Evolutionary conservation across 306 rosid genomes (phyloP).

Genomic region (Cucurbita moschata): DNA sequence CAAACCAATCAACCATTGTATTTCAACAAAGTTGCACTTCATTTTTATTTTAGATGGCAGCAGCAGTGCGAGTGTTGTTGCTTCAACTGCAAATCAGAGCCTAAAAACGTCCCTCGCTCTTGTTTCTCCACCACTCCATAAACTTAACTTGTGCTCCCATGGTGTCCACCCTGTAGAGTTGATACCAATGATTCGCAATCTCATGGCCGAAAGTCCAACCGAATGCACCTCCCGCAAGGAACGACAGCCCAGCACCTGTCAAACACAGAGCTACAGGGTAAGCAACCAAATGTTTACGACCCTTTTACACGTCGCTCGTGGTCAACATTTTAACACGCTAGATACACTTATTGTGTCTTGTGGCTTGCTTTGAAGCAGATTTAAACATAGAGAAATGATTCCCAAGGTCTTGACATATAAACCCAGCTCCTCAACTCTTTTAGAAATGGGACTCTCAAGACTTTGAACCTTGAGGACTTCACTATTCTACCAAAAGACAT

Average conservation of each 20-base stretch:
- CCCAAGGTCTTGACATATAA: background rate
- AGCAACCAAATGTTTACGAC: background rate
- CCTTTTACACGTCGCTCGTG: background rate
- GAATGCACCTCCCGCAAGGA: constrained; percentile 64
- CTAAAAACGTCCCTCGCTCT: constrained; percentile 28
- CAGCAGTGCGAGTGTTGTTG: background rate
- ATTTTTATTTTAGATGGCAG: constrained; percentile 18
- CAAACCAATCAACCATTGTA: constrained; percentile 18
- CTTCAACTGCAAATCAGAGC: constrained; percentile 11
- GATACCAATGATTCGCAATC: constrained; percentile 54
- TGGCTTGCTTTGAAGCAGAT: background rate
- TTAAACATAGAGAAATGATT: background rate
- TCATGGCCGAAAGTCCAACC: constrained; percentile 63
- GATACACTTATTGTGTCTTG: background rate
- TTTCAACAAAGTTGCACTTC: constrained; percentile 12
- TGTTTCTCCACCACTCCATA: constrained; percentile 70
- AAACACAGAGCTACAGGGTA: background rate
- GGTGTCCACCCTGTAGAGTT: constrained; percentile 77
- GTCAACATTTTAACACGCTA: background rate
- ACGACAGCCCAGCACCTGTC: constrained; percentile 62
- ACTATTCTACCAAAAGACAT: background rate
- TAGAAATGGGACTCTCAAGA: background rate
- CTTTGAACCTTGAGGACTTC: background rate
- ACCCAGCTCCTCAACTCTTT: background rate
- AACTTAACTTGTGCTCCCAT: constrained; percentile 59